phyloP scores from a whole-genome alignment of 805 yeast species.

The Pichia deserticola region DNA sequence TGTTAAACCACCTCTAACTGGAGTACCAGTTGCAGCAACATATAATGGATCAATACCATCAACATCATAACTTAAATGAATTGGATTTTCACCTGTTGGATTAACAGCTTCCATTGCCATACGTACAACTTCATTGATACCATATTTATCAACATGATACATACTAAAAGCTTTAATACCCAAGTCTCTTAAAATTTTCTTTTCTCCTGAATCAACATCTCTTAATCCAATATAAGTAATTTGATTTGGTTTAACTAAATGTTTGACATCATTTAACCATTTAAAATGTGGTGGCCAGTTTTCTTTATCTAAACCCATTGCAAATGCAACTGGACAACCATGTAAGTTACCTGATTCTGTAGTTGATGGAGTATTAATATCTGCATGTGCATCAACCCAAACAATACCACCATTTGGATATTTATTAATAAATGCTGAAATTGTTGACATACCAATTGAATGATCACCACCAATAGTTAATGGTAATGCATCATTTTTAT shows the following conservation, averaged over 20 bases:
- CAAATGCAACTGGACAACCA: constrained; percentile 92
- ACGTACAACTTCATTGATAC: constrained; percentile 84
- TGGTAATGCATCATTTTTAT: constrained; percentile 49
- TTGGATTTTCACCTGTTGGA: constrained; percentile 62
- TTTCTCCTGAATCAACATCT: constrained; percentile 87
- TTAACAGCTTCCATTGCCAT: constrained; percentile 79
- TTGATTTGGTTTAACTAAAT: constrained; percentile 57
- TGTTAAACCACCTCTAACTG: constrained; percentile 93
- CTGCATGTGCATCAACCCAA: constrained; percentile 99
- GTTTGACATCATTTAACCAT: constrained; percentile 54
- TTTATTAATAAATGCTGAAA: constrained; percentile 69
- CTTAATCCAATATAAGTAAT: constrained; percentile 91
- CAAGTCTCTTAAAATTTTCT: constrained; percentile 58
- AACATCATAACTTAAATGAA: constrained; percentile 90
- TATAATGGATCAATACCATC: constrained; percentile 93
- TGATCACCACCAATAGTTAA: constrained; percentile 95
- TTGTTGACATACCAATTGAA: constrained; percentile 90
- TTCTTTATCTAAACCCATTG: constrained; percentile 70
- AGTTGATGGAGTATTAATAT: constrained; percentile 79
- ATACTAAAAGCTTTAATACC: constrained; percentile 82
- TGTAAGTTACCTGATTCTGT: constrained; percentile 88
- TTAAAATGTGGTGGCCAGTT: constrained; percentile 63
- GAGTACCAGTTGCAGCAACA: constrained; percentile 97
- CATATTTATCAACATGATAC: constrained; percentile 94
- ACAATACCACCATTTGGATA: constrained; percentile 83